phyloP scores from a whole-genome alignment of 2,329 filamentous ascomycete genomes.

The Monilinia polystroma region DNA sequence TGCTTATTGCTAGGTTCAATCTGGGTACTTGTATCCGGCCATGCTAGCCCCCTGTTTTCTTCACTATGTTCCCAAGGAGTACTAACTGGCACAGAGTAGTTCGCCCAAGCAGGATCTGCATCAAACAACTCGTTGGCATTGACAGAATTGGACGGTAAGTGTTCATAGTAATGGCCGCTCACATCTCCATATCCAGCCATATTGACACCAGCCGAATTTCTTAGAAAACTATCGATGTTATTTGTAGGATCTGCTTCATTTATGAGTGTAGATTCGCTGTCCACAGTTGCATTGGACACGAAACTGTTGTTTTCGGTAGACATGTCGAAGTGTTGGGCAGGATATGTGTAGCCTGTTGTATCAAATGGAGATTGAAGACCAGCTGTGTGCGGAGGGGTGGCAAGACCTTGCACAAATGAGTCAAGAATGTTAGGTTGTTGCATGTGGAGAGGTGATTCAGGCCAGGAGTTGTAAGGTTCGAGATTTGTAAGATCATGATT shows the following conservation, averaged over 20 bases:
- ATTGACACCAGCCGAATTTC: not conserved
- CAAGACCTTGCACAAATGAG: conserved; percentile 52
- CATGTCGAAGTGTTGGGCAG: conserved; percentile 27
- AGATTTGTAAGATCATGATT: conserved; percentile 51
- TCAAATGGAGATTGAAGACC: conserved; percentile 44
- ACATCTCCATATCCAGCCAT: conserved; percentile 11
- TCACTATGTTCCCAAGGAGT: conserved; percentile 6
- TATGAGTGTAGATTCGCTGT: conserved; percentile 29
- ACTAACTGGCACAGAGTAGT: not conserved
- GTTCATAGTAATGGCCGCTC: not conserved
- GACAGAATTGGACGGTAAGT: not conserved
- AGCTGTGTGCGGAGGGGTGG: conserved; percentile 57
- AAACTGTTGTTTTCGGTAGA: conserved; percentile 42
- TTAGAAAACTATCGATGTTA: conserved; percentile 4
- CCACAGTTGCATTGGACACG: conserved; percentile 40
- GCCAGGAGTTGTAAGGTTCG: conserved; percentile 56
- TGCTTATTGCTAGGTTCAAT: conserved; percentile 5
- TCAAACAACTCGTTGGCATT: conserved; percentile 8
- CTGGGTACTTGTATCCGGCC: conserved; percentile 15
- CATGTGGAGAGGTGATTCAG: conserved; percentile 37
- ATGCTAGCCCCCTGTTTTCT: conserved; percentile 7
- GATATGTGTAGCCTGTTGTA: conserved; percentile 26
- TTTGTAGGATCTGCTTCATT: conserved; percentile 6
- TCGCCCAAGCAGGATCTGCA: conserved; percentile 11
- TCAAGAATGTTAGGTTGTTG: conserved; percentile 46